phyloP scores from a whole-genome alignment of 805 yeast genomes.

The Lipomyces chichibuensis region DNA sequence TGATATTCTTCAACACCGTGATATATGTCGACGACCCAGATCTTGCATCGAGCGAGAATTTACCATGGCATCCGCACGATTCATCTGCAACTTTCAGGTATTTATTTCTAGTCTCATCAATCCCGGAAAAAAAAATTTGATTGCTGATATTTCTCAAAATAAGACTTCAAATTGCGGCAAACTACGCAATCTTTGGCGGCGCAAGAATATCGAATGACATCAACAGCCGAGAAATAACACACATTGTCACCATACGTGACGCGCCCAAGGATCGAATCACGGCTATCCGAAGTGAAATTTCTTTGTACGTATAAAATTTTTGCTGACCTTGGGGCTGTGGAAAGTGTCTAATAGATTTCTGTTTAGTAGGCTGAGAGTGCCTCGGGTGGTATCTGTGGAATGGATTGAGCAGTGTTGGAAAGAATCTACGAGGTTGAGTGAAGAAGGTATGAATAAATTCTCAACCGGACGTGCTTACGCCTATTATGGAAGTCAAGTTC shows the following conservation, averaged over 20 bases:
- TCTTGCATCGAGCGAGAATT: background rate
- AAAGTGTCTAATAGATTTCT: background rate
- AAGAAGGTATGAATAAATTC: slow-evolving; percentile 33
- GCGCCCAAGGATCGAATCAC: background rate
- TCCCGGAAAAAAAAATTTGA: background rate
- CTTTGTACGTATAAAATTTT: background rate
- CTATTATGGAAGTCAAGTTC: background rate
- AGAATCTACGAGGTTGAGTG: slow-evolving; percentile 39
- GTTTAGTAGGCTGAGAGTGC: slow-evolving; percentile 7
- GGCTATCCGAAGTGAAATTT: background rate
- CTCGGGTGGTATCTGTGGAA: slow-evolving; percentile 43
- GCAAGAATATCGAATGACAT: slow-evolving; percentile 47
- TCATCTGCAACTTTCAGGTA: background rate
- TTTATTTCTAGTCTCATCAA: background rate
- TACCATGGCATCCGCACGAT: background rate
- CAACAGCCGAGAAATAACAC: slow-evolving; percentile 45
- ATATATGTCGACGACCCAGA: slow-evolving; percentile 19
- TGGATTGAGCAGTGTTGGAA: slow-evolving; percentile 49
- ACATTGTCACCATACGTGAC: slow-evolving; percentile 38
- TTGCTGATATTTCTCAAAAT: background rate
- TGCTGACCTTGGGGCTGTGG: background rate
- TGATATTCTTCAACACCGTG: slow-evolving; percentile 34
- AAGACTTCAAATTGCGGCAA: slow-evolving; percentile 4
- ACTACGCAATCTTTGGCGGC: slow-evolving; percentile 45
- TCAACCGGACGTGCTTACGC: background rate